Evolutionary conservation across 2,329 filamentous ascomycete genomes (phyloP).

Genomic region (Trichoderma sp.): DNA sequence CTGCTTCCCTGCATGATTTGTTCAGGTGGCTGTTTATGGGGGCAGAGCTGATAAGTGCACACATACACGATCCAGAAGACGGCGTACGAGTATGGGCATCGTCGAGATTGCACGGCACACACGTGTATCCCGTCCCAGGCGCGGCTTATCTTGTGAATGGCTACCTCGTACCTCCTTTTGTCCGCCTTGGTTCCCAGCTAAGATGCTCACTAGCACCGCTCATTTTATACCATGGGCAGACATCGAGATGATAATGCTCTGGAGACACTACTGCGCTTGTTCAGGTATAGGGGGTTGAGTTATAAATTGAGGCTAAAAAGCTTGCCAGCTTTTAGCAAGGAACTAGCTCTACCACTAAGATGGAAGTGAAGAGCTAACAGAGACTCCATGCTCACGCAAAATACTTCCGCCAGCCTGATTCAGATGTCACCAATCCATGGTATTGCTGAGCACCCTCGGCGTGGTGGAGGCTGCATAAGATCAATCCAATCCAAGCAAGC

Average conservation of each 20-base stretch:
- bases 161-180: background rate
- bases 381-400: background rate
- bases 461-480: background rate
- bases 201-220: background rate
- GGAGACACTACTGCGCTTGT: background rate
- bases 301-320: background rate
- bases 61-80: background rate
- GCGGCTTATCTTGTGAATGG: background rate
- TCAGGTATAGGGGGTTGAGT: background rate
- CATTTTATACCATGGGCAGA: background rate
- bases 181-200: too few relatives aligned
- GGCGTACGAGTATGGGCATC: background rate
- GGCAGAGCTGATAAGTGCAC: background rate
- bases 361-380: background rate
- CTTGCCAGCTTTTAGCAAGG: background rate
- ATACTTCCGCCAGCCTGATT: background rate
- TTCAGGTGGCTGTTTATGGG: background rate
- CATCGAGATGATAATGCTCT: background rate
- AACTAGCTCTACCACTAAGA: background rate
- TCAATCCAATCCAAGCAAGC: background rate
- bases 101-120: background rate
- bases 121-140: background rate
- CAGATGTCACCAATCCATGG: background rate
- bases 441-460: background rate
- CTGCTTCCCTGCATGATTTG: conserved; percentile 7